Conservation (phyloP, 352 stramenopile genomes). For the Pythium phragmiticola region DNA sequence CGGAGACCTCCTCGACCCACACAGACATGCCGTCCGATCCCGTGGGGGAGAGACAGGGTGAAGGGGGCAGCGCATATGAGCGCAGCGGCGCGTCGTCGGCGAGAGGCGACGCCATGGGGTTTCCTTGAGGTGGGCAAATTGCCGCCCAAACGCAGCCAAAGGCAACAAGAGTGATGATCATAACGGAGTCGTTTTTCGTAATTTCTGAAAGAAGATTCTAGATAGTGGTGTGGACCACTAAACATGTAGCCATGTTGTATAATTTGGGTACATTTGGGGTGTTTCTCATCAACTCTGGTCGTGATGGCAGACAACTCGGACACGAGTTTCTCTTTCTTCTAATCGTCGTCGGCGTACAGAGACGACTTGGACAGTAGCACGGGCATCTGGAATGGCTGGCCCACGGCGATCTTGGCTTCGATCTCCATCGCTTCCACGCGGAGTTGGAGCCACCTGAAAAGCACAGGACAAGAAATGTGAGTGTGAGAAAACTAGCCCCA, state of each 20-base stretch:
- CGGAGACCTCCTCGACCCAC: constrained; percentile 47
- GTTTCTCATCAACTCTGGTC: constrained; percentile 9
- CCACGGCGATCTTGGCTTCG: constrained; percentile 76
- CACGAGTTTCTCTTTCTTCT: constrained; percentile 16
- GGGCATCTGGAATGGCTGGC: constrained; percentile 79
- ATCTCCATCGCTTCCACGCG: constrained; percentile 86
- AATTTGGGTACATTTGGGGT: constrained; percentile 1
- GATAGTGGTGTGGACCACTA: constrained; percentile 26
- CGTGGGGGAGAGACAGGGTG: constrained; percentile 49
- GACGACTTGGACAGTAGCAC: constrained; percentile 87
- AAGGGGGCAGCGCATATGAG: constrained; percentile 68
- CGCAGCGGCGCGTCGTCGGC: constrained; percentile 32
- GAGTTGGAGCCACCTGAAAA: constrained; percentile 79
- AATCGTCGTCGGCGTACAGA: constrained; percentile 85
- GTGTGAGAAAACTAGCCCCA: not conserved
- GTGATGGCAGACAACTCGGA: constrained; percentile 1
- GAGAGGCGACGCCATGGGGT: constrained; percentile 11
- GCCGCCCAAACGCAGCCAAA: not conserved
- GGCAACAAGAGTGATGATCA: constrained; percentile 26
- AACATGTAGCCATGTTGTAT: constrained; percentile 13
- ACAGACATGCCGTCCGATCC: constrained; percentile 51
- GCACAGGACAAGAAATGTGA: constrained; percentile 5
- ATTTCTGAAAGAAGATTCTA: constrained; percentile 23
- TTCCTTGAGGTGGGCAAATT: not conserved
- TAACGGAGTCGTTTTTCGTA: not conserved